These are phyloP conservation scores for Paecilomyces sp. DNA, from an alignment of 2,329 filamentous ascomycete species.

Conservation along the genomic window DNA sequence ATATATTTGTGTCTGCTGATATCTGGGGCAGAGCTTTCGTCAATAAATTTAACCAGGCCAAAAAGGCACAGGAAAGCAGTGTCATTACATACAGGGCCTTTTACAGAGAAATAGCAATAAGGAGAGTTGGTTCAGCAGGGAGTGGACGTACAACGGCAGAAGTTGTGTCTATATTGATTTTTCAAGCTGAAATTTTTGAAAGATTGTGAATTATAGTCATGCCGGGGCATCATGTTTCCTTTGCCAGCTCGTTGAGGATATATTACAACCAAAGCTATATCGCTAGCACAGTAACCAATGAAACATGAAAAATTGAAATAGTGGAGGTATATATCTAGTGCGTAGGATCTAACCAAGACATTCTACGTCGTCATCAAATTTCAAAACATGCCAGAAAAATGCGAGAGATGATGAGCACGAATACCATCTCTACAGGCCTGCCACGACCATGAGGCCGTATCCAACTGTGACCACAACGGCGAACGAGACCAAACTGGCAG, in stretches of 20 bases:
- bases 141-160: too few species aligned
- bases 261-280: background rate
- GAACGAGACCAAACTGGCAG: constrained; percentile 75
- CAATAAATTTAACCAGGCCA: too few species aligned
- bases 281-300: background rate
- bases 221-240: background rate
- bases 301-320: background rate
- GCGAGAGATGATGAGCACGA: background rate
- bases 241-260: background rate
- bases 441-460: constrained; percentile 80
- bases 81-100: too few species aligned
- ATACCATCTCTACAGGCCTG: constrained; percentile 49
- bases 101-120: too few species aligned
- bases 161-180: too few species aligned
- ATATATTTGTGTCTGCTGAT: too few species aligned
- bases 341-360: background rate
- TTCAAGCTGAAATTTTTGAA: too few species aligned
- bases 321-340: background rate
- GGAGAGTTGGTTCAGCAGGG: too few species aligned
- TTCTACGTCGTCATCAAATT: background rate
- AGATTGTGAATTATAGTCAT: too few species aligned
- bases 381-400: background rate
- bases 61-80: too few species aligned
- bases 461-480: constrained; percentile 79
- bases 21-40: too few species aligned